Percentiles rank a stretch among this genome's conserved stretches.
Evolutionary conservation across 2,329 filamentous ascomycete genomes (phyloP).

Genomic region (Lizonia empirigonia): DNA sequence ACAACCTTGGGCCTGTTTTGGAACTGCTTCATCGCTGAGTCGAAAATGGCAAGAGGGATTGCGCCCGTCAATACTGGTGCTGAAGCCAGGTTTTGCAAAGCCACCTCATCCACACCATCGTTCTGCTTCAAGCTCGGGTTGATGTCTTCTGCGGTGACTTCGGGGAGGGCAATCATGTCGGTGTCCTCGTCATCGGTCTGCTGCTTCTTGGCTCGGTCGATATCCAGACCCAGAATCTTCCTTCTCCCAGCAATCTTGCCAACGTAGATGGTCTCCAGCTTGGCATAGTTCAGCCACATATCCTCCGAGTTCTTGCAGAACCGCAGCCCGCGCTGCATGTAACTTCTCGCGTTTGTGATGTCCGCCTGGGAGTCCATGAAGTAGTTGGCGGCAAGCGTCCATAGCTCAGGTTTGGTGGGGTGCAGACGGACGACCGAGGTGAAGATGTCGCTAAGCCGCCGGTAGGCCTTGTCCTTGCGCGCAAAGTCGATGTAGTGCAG

Average conservation of each 20-base stretch:
- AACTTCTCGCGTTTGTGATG: constrained; percentile 81
- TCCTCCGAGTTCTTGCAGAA: constrained; percentile 79
- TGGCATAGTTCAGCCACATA: constrained; percentile 89
- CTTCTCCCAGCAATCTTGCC: constrained; percentile 77
- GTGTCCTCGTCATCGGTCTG: constrained; percentile 52
- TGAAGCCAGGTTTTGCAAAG: constrained; percentile 67
- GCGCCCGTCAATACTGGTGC: constrained; percentile 90
- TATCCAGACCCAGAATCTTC: constrained; percentile 67
- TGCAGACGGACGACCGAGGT: constrained; percentile 79
- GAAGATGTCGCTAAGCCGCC: constrained; percentile 65
- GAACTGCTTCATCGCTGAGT: constrained; percentile 79
- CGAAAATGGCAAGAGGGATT: constrained; percentile 90
- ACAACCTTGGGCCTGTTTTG: constrained; percentile 70
- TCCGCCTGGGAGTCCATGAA: constrained; percentile 80
- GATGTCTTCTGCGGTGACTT: constrained; percentile 67
- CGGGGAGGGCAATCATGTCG: constrained; percentile 63
- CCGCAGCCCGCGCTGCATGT: constrained; percentile 86
- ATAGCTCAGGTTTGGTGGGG: constrained; percentile 80
- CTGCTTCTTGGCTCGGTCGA: constrained; percentile 50
- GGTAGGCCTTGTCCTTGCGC: constrained; percentile 66
- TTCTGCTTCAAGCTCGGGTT: constrained; percentile 60
- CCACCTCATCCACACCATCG: constrained; percentile 57
- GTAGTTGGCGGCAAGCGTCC: constrained; percentile 81
- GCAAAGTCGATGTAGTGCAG: constrained; percentile 87
- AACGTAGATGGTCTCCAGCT: constrained; percentile 91